A percentile compares a stretch with the other conserved stretches of the same genome.
These are phyloP conservation scores for Polytrichum commune DNA, from an alignment of 225 moss, liverwort and hornwort species.

Conservation along the genomic window DNA sequence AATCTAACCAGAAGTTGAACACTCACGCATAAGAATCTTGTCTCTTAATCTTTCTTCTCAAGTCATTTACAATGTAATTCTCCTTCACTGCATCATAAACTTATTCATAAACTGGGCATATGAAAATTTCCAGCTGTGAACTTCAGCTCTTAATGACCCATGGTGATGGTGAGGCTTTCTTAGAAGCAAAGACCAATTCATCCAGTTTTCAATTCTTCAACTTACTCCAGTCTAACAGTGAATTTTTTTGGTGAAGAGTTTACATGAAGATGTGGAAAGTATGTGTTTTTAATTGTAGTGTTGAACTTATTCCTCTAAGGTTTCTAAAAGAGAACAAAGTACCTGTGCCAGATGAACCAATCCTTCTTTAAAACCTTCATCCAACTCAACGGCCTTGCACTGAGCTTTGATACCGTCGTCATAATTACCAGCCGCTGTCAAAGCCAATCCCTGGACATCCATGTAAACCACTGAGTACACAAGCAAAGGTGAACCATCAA, in stretches of 20 bases:
- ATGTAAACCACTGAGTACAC: no score
- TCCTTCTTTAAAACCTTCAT: conserved; percentile 73
- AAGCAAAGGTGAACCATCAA: no score
- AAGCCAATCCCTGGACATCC: conserved; percentile 65
- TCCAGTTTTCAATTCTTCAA: no score
- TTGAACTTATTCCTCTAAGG: neutral
- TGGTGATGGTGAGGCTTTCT: no score
- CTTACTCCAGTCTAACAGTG: no score
- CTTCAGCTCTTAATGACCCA: no score
- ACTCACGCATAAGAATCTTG: neutral
- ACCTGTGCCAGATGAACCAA: conserved; percentile 89
- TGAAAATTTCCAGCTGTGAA: no score
- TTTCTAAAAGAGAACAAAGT: conserved; percentile 1
- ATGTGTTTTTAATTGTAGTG: no score
- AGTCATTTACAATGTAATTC: neutral
- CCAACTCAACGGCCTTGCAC: conserved; percentile 66
- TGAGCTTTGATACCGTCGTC: conserved; percentile 57
- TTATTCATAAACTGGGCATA: neutral
- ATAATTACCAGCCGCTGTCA: conserved; percentile 71
- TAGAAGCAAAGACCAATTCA: no score
- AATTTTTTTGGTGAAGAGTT: no score
- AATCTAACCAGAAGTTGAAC: neutral
- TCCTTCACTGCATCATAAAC: neutral
- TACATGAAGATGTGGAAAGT: no score
- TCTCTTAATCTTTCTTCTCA: neutral